Percentiles rank a stretch among this genome's conserved stretches.
These are phyloP conservation scores for Diaporthe capsici DNA, from an alignment of 2,329 filamentous ascomycete genomes.

Conservation along the genomic window DNA sequence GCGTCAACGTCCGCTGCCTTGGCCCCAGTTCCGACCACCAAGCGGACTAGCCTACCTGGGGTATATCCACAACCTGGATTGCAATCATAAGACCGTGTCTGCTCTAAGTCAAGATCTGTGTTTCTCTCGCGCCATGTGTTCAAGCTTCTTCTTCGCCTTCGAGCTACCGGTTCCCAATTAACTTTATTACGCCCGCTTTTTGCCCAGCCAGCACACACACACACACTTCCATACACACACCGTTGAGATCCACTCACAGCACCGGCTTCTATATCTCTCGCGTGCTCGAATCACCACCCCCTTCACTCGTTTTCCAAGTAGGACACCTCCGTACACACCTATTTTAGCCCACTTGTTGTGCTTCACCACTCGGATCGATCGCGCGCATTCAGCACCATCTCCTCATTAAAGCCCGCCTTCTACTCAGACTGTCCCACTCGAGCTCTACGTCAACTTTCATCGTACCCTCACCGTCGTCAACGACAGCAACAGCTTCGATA, in stretches of 20 bases:
- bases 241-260: background rate
- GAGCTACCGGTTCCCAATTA: slow-evolving; percentile 14
- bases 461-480: slow-evolving; percentile 2
- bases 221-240: background rate
- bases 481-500: background rate
- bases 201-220: background rate
- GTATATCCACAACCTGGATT: slow-evolving; percentile 17
- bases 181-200: background rate
- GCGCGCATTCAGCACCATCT: background rate
- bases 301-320: background rate
- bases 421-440: background rate
- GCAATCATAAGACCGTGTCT: slow-evolving; percentile 16
- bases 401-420: background rate
- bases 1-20: slow-evolving; percentile 23
- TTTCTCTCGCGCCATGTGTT: slow-evolving; percentile 20
- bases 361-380: background rate
- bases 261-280: background rate
- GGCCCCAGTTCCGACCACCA: slow-evolving; percentile 25
- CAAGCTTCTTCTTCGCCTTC: slow-evolving; percentile 21
- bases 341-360: background rate
- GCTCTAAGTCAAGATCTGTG: slow-evolving; percentile 5
- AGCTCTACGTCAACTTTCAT: background rate
- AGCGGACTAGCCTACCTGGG: slow-evolving; percentile 25
- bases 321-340: background rate
- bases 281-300: background rate